Base-by-base conservation (phyloP, 305 asterid genomes). In the Rubia peregrina region DNA sequence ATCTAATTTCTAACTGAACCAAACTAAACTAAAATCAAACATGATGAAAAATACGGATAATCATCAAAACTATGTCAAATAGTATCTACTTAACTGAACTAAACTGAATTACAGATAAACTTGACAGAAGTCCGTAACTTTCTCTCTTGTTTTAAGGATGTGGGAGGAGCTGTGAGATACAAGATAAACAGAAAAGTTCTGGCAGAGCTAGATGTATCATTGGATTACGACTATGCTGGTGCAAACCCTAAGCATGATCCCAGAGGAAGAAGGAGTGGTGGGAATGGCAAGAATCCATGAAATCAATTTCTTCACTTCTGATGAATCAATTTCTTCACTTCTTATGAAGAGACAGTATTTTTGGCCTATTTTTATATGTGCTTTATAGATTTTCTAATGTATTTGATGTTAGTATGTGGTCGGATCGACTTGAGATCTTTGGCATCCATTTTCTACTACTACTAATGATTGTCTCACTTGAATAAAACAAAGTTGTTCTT, bases 221-320 rank as follows among this genome's bases (percentile, higher is more conserved):
- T 82, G 71, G 86, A 79, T 68, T 82, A 82, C 49, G 86, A 79
- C 67, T 60, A 82, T 40, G 80, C 83, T 9, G 84, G 86, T 21
- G 75, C 86, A 6, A 79, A 82, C 49, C 71, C 74, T 0, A 79
- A 49, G 80, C 86, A 82, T 53, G 86, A 82, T 21, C 86, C 82
- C 24, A 72, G 80, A 57, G 78, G 79, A 49, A 79, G 57, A 73
- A 82, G 40, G 26, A 11, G 65, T 49, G 75, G 75, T 16, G 77
- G 77, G 7, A 65, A 68, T n/a, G 59, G 76, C 65, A 74, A 60
- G 61, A 71, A 75, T 59, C 82, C 75, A 10, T 71, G 61, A 78
- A 8, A 17, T 56, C 1, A n/a, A 3, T 21, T 49, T 49, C 53
- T 46, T 46, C 53, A 46, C n/a, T 49, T 49, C 9, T 17, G 6